Base-by-base conservation (phyloP, 169 alveolate species). In the Plasmodium gonderi region DNA sequence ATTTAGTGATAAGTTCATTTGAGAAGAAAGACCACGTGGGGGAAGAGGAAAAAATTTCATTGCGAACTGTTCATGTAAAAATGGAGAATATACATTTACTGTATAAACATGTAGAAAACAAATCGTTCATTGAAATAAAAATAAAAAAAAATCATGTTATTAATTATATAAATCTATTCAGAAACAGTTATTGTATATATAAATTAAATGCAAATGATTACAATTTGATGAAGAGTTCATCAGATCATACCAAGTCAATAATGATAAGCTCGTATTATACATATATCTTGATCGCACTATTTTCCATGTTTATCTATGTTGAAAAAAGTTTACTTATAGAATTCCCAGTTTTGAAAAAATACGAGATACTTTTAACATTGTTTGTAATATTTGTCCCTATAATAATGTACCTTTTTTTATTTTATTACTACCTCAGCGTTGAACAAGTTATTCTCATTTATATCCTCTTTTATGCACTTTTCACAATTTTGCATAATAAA, bases 141-240 rank as follows among this genome's bases (percentile, higher is more conserved):
- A 51, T 87, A 33, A 54, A 87, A 0, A 75, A 60, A 65, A 76
- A 78, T 31, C 20, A 87, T 26, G 33, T 51, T 26, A 45, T 17
- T 11, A 69, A 49, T 42, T 82, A 82, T 69, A 17, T 69, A 5
- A 14, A 40, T 54, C 60, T 82, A 72, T 75, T 68, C 29, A 8
- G 3, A 6, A n/a, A 6, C 9, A 29, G 67, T 26, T 23, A 29
- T 26, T 87, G 93, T 75, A 33, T 87, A 65, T 54, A 87, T 23
- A 87, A 87, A 78, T 64, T 87, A 60, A 76, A 75, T 47, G 7
- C 14, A 1, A 44, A 75, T 8, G 93, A 87, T 23, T 87, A 87
- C 45, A 87, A 72, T 20, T 49, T 33, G 9, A 29, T 87, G 45
- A 76, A 72, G 31, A 75, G 47, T 20, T 26, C 36, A 36, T 38